These are phyloP conservation scores for Microcos paniculata DNA, from an alignment of 345 rosid genomes.

Conservation along the genomic window DNA sequence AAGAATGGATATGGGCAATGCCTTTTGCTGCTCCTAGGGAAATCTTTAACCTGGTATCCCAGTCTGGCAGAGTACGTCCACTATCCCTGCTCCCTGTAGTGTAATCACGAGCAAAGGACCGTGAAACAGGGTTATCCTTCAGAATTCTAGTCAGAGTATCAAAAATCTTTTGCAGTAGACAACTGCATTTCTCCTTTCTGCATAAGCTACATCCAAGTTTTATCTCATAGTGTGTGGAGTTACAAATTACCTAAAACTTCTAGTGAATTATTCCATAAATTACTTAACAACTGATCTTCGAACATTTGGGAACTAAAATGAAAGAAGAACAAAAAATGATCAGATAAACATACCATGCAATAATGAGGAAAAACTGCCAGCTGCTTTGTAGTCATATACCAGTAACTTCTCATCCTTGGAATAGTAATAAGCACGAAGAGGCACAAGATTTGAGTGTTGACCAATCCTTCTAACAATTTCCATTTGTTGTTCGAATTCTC, in stretches of 20 bases:
- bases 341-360: slow-evolving; percentile 3
- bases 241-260: neutral
- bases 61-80: slow-evolving; percentile 43
- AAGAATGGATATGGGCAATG: slow-evolving; percentile 58
- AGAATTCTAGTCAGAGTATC: neutral
- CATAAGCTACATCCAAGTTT: neutral
- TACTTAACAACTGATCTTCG: neutral
- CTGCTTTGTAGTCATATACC: slow-evolving; percentile 66
- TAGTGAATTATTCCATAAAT: neutral
- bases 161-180: neutral
- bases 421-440: slow-evolving; percentile 92
- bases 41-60: slow-evolving; percentile 70
- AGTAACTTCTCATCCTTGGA: slow-evolving; percentile 95
- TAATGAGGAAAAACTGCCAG: slow-evolving; percentile 14
- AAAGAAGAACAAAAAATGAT: neutral
- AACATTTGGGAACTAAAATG: neutral
- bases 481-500: slow-evolving; percentile 95
- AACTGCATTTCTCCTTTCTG: neutral
- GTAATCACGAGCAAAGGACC: neutral
- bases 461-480: slow-evolving; percentile 69
- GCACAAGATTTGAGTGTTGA: slow-evolving; percentile 69
- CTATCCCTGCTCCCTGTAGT: slow-evolving; percentile 41
- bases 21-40: slow-evolving; percentile 63
- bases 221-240: neutral
- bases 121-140: neutral